Evolutionary conservation across 129 eudicot genomes (phyloP).

Genomic region (Tanacetum coccineum): DNA sequence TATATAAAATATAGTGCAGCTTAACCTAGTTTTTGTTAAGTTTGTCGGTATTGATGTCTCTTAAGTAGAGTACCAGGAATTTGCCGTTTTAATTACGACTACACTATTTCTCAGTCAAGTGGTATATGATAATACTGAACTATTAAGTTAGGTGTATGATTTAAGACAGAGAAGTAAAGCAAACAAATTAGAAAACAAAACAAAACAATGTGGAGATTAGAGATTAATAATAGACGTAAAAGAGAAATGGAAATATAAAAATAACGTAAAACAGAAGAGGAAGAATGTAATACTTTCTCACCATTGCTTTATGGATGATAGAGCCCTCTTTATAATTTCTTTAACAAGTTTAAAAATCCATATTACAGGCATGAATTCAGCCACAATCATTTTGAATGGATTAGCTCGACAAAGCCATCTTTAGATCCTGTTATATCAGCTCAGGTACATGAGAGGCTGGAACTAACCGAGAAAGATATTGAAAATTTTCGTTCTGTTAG

Average conservation of each 20-base stretch:
- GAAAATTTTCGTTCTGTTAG: conserved; percentile 50
- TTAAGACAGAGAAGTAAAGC: too few relatives aligned
- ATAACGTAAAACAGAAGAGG: too few relatives aligned
- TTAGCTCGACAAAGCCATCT: conserved; percentile 52
- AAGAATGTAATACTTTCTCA: not conserved
- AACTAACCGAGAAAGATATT: conserved; percentile 44
- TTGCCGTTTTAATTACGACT: too few relatives aligned
- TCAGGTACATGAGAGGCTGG: conserved; percentile 36
- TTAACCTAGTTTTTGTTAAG: not conserved
- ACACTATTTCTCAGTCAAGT: not conserved
- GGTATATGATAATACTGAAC: conserved; percentile 5
- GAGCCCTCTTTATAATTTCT: conserved; percentile 7
- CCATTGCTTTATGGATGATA: conserved; percentile 6
- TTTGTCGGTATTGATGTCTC: too few relatives aligned
- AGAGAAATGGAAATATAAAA: not conserved
- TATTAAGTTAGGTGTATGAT: not conserved
- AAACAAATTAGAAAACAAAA: not conserved
- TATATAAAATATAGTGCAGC: too few relatives aligned
- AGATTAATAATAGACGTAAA: not conserved
- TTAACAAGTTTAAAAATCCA: conserved; percentile 2
- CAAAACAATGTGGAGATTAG: not conserved
- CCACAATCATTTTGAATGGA: conserved; percentile 78
- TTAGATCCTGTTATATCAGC: conserved; percentile 58
- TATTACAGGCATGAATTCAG: conserved; percentile 72
- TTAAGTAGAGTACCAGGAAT: too few relatives aligned